A percentile compares a stretch with the other conserved stretches of the same genome.
These are phyloP conservation scores for Camelina hispida DNA, from an alignment of 345 rosid species.

Conservation along the genomic window DNA sequence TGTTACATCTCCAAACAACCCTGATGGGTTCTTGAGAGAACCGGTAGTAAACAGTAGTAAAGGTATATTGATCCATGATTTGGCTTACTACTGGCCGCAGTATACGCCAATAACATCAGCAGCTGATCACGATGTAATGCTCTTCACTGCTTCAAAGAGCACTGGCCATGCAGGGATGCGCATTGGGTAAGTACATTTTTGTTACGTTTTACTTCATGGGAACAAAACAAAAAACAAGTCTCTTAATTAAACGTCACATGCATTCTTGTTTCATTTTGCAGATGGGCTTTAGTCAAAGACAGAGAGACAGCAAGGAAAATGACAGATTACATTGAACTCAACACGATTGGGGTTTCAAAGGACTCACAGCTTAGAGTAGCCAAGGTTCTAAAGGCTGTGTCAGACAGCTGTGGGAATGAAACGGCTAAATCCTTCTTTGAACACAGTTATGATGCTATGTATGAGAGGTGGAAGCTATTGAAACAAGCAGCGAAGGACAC, in stretches of 20 bases:
- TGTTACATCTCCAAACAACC: constrained; percentile 93
- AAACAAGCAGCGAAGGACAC: constrained; percentile 64
- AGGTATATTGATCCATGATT: constrained; percentile 82
- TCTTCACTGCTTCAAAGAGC: constrained; percentile 84
- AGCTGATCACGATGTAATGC: constrained; percentile 81
- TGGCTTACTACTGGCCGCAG: constrained; percentile 97
- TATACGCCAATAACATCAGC: constrained; percentile 73
- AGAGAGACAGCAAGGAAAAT: constrained; percentile 66
- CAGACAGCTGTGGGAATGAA: constrained; percentile 53
- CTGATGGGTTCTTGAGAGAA: constrained; percentile 75
- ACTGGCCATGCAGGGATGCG: constrained; percentile 96
- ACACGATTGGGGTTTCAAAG: constrained; percentile 87
- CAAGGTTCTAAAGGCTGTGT: constrained; percentile 61
- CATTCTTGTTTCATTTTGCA: constrained; percentile 40
- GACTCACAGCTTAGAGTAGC: constrained; percentile 91
- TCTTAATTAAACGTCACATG: not conserved
- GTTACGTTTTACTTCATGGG: not conserved
- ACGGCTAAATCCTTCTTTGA: constrained; percentile 56
- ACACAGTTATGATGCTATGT: constrained; percentile 57
- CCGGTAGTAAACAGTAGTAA: constrained; percentile 69
- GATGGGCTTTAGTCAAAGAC: constrained; percentile 93
- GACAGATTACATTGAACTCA: constrained; percentile 82
- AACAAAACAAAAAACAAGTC: not conserved
- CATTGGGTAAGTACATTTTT: constrained; percentile 68
- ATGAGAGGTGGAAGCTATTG: constrained; percentile 68